Evolutionary conservation across 371 early-diverging fungal species (phyloP), one percentile per base, ranked within the genome.

Genomic region (Mucor saturninus): DNA sequence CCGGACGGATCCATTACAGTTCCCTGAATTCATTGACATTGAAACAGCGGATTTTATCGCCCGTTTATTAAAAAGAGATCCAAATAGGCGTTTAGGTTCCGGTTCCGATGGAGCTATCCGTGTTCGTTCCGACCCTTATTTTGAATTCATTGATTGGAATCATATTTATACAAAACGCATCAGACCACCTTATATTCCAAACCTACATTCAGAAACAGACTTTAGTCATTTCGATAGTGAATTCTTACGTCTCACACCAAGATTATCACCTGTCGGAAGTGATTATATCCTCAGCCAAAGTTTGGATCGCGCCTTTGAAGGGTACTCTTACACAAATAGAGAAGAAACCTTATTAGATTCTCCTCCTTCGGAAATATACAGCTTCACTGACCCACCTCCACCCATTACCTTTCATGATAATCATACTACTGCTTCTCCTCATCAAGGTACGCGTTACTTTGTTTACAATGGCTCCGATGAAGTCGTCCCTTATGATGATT

Each of bases 101-200:
- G 83, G 73, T 21, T 56, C 77, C 3, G 72, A 80, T 5, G 69
- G 68, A 14, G 86, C 84, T 11, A 74, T 81, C 0, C 59, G 63
- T 2, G 82, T 92, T 35, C 87, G 88, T 42, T 65, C 72, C 1
- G 90, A 93, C 59, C 83, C 87, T 9, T 93, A 88, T 65, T 91
- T 93, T 68, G 48, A 62, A 4, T 67, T 60, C 6, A 71, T 91
- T 31, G 81, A 88, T 68, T 93, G 93, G 92, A 77, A 86, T 21
- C 77, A 79, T n/a, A 79, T 91, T 2, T 79, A 78, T 39, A 72
- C 83, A 43, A 84, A 84, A 55, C 79, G 84, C 6, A 77, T 85
- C 48, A 64, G 56, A 45, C 87, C 90, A n/a, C 84, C 84, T 3
- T 83, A 84, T 59, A 67, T 84, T 3, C 86, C 89, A 8, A 68